These are phyloP conservation scores for Boletellus ananas DNA, from an alignment of 768 basidiomycete genomes.

Conservation along the genomic window DNA sequence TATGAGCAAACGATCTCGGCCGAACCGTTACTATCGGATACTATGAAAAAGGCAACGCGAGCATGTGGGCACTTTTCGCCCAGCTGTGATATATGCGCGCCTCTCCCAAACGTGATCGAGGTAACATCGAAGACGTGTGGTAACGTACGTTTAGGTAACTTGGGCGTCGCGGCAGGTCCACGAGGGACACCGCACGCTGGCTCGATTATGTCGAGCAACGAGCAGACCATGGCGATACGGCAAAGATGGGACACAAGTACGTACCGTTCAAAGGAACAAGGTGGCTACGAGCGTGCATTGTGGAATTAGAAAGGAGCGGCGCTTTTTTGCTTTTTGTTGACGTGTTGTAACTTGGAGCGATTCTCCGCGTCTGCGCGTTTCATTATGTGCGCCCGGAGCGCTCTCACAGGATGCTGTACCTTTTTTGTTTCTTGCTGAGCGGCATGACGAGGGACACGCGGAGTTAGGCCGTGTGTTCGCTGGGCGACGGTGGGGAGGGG, in stretches of 20 bases:
- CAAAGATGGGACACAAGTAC: background rate
- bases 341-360: background rate
- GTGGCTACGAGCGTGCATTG: background rate
- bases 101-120: constrained; percentile 1
- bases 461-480: constrained; percentile 3
- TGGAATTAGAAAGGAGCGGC: constrained; percentile 6
- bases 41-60: constrained; percentile 6
- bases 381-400: constrained; percentile 11
- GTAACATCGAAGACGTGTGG: background rate
- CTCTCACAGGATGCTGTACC: background rate
- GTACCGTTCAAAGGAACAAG: too few species aligned
- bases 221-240: background rate
- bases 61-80: background rate
- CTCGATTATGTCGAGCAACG: too few species aligned
- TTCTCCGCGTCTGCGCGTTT: constrained; percentile 1
- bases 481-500: background rate
- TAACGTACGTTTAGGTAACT: constrained; percentile 3
- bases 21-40: background rate
- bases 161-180: constrained; percentile 4
- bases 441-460: constrained; percentile 9
- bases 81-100: too few species aligned
- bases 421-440: background rate
- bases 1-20: too few species aligned
- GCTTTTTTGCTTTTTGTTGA: background rate
- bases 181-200: too few species aligned